Percentiles rank a stretch among this genome's conserved stretches.
Evolutionary conservation across 176 grass and related monocot species (phyloP).

Genomic region (Hyparrhenia diplandra): DNA sequence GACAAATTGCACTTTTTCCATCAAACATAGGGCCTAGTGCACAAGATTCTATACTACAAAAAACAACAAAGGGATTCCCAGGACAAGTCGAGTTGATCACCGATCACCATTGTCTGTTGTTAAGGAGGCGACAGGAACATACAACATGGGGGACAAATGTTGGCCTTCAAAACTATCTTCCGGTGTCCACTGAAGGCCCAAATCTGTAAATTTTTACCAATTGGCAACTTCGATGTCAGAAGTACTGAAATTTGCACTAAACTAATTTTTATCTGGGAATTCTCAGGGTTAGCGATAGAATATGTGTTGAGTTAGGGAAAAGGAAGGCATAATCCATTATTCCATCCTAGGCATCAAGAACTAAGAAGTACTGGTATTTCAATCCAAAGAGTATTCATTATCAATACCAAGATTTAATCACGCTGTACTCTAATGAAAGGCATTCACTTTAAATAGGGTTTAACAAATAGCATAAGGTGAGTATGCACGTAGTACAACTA

Average conservation of each 20-base stretch:
- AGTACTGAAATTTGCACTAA: not conserved
- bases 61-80: constrained; percentile 16
- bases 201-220: constrained; percentile 54
- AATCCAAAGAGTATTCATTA: not conserved
- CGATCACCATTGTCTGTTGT: not conserved
- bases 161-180: constrained; percentile 72
- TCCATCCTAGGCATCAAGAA: not conserved
- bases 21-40: constrained; percentile 8
- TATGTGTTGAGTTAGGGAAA: not conserved
- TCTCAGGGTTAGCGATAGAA: not conserved
- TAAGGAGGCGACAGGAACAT: not conserved
- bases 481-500: not conserved
- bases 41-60: constrained; percentile 38
- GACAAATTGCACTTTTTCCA: not conserved
- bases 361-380: not conserved
- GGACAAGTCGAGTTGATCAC: constrained; percentile 10
- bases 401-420: not conserved
- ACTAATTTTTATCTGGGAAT: not conserved
- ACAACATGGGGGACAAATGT: constrained; percentile 10
- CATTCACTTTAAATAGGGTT: not conserved
- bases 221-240: not conserved
- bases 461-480: not conserved
- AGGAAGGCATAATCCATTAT: not conserved
- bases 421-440: not conserved
- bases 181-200: constrained; percentile 95